phyloP scores from a whole-genome alignment of 441 rosid species.

The Macaranga tanarius region DNA sequence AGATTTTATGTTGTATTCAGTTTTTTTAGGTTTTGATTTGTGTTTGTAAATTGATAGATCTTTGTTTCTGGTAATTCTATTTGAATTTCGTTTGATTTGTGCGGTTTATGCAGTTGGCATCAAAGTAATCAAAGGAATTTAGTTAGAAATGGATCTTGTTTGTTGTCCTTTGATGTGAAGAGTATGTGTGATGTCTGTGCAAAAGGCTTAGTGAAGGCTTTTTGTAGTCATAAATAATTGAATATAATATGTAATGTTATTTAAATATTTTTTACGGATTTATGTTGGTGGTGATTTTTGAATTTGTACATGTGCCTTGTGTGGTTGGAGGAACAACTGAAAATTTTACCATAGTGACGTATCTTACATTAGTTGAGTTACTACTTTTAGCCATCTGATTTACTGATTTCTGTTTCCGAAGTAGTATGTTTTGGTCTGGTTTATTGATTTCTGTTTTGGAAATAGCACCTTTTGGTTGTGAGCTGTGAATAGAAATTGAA shows the following conservation, averaged over 20 bases:
- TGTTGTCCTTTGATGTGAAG: too few species aligned
- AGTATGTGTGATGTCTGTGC: too few species aligned
- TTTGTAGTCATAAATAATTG: too few species aligned
- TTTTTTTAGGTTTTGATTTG: background rate
- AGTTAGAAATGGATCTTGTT: too few species aligned
- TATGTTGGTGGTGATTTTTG: background rate
- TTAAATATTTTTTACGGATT: too few species aligned
- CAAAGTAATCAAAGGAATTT: too few species aligned
- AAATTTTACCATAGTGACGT: too few species aligned
- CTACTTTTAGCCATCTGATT: background rate
- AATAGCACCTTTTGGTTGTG: background rate
- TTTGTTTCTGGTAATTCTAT: background rate
- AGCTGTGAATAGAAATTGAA: too few species aligned
- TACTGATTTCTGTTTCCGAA: background rate
- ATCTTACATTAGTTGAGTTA: background rate
- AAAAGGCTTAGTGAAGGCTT: too few species aligned
- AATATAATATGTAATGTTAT: too few species aligned
- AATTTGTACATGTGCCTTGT: background rate
- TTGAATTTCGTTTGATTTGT: background rate
- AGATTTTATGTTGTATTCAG: too few species aligned
- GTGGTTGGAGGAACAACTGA: background rate
- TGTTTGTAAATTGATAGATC: background rate
- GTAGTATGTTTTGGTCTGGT: background rate
- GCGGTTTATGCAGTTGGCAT: too few species aligned
- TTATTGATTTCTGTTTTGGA: slow-evolving; percentile 1